Evolutionary conservation across 75 land plant genomes (phyloP).

Genomic region (Sequoia sempervirens): DNA sequence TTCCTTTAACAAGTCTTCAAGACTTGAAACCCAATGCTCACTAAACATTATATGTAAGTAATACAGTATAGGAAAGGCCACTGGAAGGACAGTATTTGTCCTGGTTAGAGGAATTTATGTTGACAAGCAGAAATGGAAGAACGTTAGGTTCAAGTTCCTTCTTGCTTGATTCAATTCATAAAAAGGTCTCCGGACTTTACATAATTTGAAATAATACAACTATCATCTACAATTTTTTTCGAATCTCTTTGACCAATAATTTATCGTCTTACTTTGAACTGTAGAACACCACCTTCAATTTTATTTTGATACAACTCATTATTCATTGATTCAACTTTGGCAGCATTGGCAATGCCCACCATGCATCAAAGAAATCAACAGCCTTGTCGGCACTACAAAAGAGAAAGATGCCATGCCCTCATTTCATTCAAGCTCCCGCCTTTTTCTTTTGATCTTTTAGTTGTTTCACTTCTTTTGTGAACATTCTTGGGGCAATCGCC

Average conservation of each 20-base stretch:
- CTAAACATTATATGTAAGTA: background rate
- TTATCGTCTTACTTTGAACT: too few relatives aligned
- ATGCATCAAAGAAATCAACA: background rate
- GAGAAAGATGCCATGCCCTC: background rate
- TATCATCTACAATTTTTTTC: background rate
- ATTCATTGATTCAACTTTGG: background rate
- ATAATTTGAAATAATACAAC: background rate
- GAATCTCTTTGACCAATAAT: background rate
- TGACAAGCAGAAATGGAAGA: too few relatives aligned
- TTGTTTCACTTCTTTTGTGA: constrained; percentile 77
- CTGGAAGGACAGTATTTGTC: background rate
- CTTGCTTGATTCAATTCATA: background rate
- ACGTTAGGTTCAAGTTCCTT: background rate
- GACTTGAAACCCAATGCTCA: background rate
- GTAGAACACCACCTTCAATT: background rate
- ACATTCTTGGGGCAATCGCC: constrained; percentile 99
- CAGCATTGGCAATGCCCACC: background rate
- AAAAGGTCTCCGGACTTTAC: background rate
- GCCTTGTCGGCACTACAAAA: background rate
- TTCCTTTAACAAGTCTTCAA: background rate
- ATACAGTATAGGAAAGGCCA: background rate
- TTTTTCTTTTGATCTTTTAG: constrained; percentile 43
- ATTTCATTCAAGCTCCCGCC: constrained; percentile 17
- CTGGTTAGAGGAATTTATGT: background rate
- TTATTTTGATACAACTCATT: too few relatives aligned